These are phyloP conservation scores for Claviceps quebecensis DNA, from an alignment of 2,329 filamentous ascomycete species.

Conservation along the genomic window DNA sequence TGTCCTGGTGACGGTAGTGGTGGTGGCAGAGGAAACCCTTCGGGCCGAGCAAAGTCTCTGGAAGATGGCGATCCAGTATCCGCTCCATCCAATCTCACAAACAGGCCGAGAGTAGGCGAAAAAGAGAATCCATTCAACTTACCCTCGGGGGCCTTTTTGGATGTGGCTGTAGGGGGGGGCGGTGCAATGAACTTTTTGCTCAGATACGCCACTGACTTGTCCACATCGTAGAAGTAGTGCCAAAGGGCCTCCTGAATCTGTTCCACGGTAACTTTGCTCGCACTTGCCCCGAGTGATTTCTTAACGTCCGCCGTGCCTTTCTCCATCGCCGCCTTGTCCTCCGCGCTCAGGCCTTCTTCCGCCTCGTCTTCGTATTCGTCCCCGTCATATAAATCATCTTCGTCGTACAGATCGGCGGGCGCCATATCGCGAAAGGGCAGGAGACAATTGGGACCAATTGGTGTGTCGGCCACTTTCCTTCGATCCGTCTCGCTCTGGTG, in stretches of 20 bases:
- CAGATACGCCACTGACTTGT: slow-evolving; percentile 71
- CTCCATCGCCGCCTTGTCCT: slow-evolving; percentile 40
- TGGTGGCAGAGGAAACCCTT: not conserved
- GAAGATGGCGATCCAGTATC: slow-evolving; percentile 12
- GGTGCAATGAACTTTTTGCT: slow-evolving; percentile 44
- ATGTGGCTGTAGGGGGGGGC: slow-evolving; percentile 16
- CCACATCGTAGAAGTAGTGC: slow-evolving; percentile 92
- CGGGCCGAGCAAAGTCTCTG: slow-evolving; percentile 3
- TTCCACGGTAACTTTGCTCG: slow-evolving; percentile 37
- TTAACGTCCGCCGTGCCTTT: slow-evolving; percentile 53
- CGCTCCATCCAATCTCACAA: slow-evolving; percentile 19
- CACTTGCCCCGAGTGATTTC: slow-evolving; percentile 45
- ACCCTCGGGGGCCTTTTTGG: slow-evolving; percentile 30
- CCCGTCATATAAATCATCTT: slow-evolving; percentile 33
- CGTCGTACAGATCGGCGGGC: slow-evolving; percentile 27
- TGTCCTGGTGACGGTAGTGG: not conserved
- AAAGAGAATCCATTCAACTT: slow-evolving; percentile 22
- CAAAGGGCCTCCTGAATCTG: slow-evolving; percentile 85
- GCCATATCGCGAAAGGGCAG: slow-evolving; percentile 9
- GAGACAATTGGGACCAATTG: not conserved
- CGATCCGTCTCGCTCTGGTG: not conserved
- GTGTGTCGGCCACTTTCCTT: not conserved
- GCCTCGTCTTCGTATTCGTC: slow-evolving; percentile 33
- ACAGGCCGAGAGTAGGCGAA: slow-evolving; percentile 14
- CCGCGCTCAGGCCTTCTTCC: slow-evolving; percentile 31